These are phyloP conservation scores for Volvariella volvacea DNA, from an alignment of 1,284 basidiomycete genomes.

Conservation along the genomic window DNA sequence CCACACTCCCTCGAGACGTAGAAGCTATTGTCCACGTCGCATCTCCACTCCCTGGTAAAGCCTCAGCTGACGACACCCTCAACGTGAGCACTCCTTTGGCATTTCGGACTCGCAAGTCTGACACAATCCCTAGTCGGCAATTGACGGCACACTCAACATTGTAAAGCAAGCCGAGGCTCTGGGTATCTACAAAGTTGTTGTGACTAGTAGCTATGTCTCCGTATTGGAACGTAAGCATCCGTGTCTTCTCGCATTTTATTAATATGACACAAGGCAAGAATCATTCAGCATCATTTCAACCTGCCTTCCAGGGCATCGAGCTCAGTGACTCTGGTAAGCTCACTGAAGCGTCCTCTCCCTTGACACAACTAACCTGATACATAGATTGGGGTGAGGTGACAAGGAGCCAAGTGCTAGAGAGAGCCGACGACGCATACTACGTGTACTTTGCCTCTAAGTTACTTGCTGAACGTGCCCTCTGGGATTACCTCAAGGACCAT, in stretches of 20 bases:
- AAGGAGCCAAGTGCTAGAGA: slow-evolving; percentile 12
- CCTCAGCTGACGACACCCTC: slow-evolving; percentile 17
- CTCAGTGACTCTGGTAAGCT: slow-evolving; percentile 9
- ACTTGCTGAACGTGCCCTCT: slow-evolving; percentile 26
- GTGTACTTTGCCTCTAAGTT: slow-evolving; percentile 29
- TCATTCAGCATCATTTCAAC: too few species aligned
- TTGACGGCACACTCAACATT: slow-evolving; percentile 24
- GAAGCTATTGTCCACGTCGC: slow-evolving; percentile 23
- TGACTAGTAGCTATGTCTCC: slow-evolving; percentile 22
- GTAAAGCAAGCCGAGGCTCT: slow-evolving; percentile 22
- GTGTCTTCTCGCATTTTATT: too few species aligned
- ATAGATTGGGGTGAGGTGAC: slow-evolving; percentile 17
- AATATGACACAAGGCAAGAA: too few species aligned
- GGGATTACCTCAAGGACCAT: slow-evolving; percentile 27
- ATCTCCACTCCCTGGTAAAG: slow-evolving; percentile 22
- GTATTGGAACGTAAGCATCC: slow-evolving; percentile 18
- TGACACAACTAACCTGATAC: neutral
- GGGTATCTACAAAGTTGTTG: slow-evolving; percentile 25
- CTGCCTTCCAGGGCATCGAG: slow-evolving; percentile 11
- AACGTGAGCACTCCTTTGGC: slow-evolving; percentile 17
- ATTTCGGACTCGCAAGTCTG: too few species aligned
- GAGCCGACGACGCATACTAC: slow-evolving; percentile 11
- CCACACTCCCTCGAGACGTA: slow-evolving; percentile 15
- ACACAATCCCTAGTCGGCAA: slow-evolving; percentile 19
- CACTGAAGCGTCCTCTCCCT: neutral